phyloP scores from a whole-genome alignment of 2,329 filamentous ascomycete species.

The Ilyonectria sp. region DNA sequence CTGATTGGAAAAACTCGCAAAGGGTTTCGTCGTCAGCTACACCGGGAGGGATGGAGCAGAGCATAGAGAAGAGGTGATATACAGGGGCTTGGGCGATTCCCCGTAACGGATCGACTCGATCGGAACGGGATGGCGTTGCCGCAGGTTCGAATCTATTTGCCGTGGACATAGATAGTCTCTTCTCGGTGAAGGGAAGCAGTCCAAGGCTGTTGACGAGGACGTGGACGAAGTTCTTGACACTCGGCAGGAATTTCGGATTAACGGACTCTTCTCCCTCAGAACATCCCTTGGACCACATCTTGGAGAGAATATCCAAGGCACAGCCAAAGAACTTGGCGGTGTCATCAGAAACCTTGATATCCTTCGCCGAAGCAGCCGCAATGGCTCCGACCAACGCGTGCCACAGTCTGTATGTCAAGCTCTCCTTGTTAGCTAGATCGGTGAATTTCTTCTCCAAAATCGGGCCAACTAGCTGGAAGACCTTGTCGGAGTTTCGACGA shows the following conservation, averaged over 20 bases:
- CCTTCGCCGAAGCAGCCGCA: slow-evolving; percentile 81
- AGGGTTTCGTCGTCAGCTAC: slow-evolving; percentile 63
- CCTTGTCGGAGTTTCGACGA: slow-evolving; percentile 75
- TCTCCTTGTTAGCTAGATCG: slow-evolving; percentile 73
- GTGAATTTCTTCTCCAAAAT: slow-evolving; percentile 74
- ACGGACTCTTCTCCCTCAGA: slow-evolving; percentile 60
- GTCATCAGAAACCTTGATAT: slow-evolving; percentile 90
- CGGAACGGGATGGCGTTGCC: slow-evolving; percentile 72
- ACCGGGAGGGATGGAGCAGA: slow-evolving; percentile 67
- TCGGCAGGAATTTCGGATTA: slow-evolving; percentile 67
- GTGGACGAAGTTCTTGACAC: slow-evolving; percentile 66
- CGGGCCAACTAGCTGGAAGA: slow-evolving; percentile 75
- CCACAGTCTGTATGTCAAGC: slow-evolving; percentile 70
- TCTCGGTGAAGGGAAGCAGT: slow-evolving; percentile 75
- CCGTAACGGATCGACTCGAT: slow-evolving; percentile 68
- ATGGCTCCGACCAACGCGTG: slow-evolving; percentile 73
- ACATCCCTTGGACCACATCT: slow-evolving; percentile 70
- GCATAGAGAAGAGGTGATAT: slow-evolving; percentile 75
- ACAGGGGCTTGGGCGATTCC: slow-evolving; percentile 72
- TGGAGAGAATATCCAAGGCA: slow-evolving; percentile 78
- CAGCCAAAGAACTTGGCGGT: slow-evolving; percentile 84
- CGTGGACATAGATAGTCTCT: slow-evolving; percentile 65
- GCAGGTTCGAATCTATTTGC: slow-evolving; percentile 73
- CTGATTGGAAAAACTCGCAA: slow-evolving; percentile 61
- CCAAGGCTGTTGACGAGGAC: slow-evolving; percentile 68